Evolutionary conservation across 345 rosid species (phyloP).

Genomic region (Eutrema japonicum): DNA sequence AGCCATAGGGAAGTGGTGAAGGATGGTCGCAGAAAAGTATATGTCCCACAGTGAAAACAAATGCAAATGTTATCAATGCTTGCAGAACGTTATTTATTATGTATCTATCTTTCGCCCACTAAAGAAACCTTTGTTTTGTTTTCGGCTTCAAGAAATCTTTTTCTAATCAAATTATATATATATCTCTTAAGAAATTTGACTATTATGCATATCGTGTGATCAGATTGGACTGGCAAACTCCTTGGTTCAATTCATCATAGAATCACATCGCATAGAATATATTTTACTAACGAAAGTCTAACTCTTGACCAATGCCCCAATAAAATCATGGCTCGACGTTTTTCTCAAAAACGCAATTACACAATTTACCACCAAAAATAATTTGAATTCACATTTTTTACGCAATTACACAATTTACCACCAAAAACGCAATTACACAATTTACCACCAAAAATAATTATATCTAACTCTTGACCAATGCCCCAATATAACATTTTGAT

Average conservation of each 20-base stretch:
- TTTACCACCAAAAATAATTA: not conserved
- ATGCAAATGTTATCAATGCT: slow-evolving; percentile 8
- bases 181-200: not conserved
- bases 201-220: not conserved
- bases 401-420: no score
- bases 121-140: not conserved
- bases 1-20: slow-evolving; percentile 4
- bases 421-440: not conserved
- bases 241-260: not conserved
- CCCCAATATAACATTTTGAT: not conserved
- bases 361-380: no score
- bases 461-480: no score
- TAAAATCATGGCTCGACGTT: not conserved
- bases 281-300: not conserved
- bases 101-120: not conserved
- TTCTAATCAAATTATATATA: not conserved
- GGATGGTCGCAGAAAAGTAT: not conserved
- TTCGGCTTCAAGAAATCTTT: slow-evolving; percentile 2
- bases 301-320: not conserved
- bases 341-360: not conserved
- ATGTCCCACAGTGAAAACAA: slow-evolving; percentile 11
- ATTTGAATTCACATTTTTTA: no score
- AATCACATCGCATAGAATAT: not conserved
- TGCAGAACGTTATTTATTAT: not conserved
- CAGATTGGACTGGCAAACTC: not conserved